Evolutionary conservation across 768 basidiomycete species (phyloP).

Genomic region (Boletus vinaceobasis): DNA sequence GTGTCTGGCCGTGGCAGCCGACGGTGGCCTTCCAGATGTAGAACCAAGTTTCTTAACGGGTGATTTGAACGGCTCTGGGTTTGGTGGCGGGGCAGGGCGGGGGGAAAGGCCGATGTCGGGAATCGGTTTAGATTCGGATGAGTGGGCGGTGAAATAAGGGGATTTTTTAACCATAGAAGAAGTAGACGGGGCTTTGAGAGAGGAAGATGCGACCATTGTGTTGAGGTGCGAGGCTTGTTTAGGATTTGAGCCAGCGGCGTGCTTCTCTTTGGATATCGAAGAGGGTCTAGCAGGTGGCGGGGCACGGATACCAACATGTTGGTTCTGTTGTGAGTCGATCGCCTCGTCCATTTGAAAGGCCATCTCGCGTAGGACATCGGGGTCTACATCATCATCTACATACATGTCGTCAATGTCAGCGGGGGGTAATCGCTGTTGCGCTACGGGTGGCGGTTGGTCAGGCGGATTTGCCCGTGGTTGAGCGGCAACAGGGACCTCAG

Average conservation of each 20-base stretch:
- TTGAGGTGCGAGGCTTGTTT: not conserved
- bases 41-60: conserved; percentile 4
- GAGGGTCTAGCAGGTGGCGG: not conserved
- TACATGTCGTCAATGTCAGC: conserved; percentile 22
- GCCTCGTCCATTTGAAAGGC: conserved; percentile 16
- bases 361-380: conserved; percentile 27
- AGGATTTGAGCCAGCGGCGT: not conserved
- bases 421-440: conserved; percentile 10
- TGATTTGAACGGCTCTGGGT: conserved; percentile 19
- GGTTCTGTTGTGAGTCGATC: conserved; percentile 2
- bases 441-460: conserved; percentile 6
- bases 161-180: conserved; percentile 11
- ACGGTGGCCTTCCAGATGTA: conserved; percentile 5
- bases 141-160: conserved; percentile 17
- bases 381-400: conserved; percentile 28
- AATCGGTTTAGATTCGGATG: conserved; percentile 8
- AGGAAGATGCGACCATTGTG: conserved; percentile 2
- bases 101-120: conserved; percentile 32
- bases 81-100: conserved; percentile 22
- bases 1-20: not conserved
- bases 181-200: conserved; percentile 6
- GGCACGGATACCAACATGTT: not conserved
- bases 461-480: conserved; percentile 10
- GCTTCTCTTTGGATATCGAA: conserved; percentile 2
- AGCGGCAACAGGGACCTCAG: conserved; percentile 7